Percentiles rank a stretch among this genome's conserved stretches.
These are phyloP conservation scores for Coemansia umbellata DNA, from an alignment of 192 early-diverging fungal genomes.

Conservation along the genomic window DNA sequence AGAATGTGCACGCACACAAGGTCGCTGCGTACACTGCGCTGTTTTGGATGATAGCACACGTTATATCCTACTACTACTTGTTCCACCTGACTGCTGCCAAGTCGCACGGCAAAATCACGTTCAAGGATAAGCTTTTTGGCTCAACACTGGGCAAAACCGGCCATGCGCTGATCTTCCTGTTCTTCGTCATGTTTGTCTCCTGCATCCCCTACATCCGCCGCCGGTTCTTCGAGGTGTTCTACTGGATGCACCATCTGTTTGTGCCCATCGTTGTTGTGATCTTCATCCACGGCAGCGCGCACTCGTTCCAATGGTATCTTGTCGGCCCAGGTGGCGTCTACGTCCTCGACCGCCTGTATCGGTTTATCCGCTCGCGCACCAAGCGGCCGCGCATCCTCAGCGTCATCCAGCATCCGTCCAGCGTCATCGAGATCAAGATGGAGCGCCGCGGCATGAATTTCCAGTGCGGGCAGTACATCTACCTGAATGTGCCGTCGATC, in stretches of 20 bases:
- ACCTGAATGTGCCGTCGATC: slow-evolving; percentile 70
- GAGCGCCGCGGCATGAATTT: slow-evolving; percentile 57
- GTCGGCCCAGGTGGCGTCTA: slow-evolving; percentile 63
- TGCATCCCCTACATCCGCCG: slow-evolving; percentile 38
- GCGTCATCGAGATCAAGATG: slow-evolving; percentile 79
- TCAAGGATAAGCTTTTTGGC: slow-evolving; percentile 53
- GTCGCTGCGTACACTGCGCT: slow-evolving; percentile 68
- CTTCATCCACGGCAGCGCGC: slow-evolving; percentile 70
- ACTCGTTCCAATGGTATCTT: slow-evolving; percentile 76
- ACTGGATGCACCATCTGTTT: slow-evolving; percentile 86
- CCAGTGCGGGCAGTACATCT: slow-evolving; percentile 78
- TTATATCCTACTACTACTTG: slow-evolving; percentile 69
- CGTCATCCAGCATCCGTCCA: slow-evolving; percentile 80
- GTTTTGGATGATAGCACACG: slow-evolving; percentile 68
- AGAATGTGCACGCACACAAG: slow-evolving; percentile 83
- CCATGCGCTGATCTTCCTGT: slow-evolving; percentile 50
- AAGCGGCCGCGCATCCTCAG: slow-evolving; percentile 68
- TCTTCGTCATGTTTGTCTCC: slow-evolving; percentile 34
- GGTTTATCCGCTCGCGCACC: slow-evolving; percentile 64
- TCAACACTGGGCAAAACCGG: slow-evolving; percentile 69
- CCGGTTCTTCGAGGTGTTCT: slow-evolving; percentile 65
- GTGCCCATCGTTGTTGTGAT: slow-evolving; percentile 65
- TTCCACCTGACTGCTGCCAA: slow-evolving; percentile 43
- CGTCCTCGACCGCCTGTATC: slow-evolving; percentile 62
- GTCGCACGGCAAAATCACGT: slow-evolving; percentile 34